Evolutionary conservation across 352 stramenopile genomes (phyloP).

Genomic region (Nothophytophthora sp.): DNA sequence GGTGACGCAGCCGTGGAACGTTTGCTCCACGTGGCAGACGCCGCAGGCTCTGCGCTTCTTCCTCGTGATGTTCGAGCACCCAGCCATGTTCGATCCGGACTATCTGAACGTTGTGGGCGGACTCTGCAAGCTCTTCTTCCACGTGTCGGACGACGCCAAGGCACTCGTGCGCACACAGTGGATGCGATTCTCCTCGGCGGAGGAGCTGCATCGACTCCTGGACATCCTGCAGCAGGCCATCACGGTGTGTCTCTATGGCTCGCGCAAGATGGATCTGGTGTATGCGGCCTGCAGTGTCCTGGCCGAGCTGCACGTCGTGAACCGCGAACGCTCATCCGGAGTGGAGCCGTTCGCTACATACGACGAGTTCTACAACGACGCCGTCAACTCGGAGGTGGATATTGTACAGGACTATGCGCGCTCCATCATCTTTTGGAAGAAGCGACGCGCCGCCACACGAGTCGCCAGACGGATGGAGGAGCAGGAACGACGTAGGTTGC

Average conservation of each 20-base stretch:
- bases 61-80: slow-evolving; percentile 73
- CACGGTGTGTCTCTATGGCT: slow-evolving; percentile 72
- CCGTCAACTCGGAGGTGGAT: slow-evolving; percentile 82
- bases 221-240: slow-evolving; percentile 79
- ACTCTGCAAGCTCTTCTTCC: slow-evolving; percentile 71
- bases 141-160: slow-evolving; percentile 52
- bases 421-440: slow-evolving; percentile 76
- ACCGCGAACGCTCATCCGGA: slow-evolving; percentile 28
- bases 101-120: slow-evolving; percentile 73
- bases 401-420: slow-evolving; percentile 76
- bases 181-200: slow-evolving; percentile 47
- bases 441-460: slow-evolving; percentile 30
- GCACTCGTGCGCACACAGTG: slow-evolving; percentile 54
- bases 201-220: slow-evolving; percentile 66
- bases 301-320: slow-evolving; percentile 69
- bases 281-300: slow-evolving; percentile 72
- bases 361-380: slow-evolving; percentile 84
- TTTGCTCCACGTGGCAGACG: slow-evolving; percentile 68
- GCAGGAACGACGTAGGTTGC: slow-evolving; percentile 17
- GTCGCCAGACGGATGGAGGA: slow-evolving; percentile 14
- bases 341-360: slow-evolving; percentile 54
- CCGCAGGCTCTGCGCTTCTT: slow-evolving; percentile 57
- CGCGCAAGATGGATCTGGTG: slow-evolving; percentile 73
- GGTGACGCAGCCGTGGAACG: slow-evolving; percentile 74
- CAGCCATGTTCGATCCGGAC: slow-evolving; percentile 75